Conservation (phyloP, 176 grass and related monocot genomes). For the Canna indica region DNA sequence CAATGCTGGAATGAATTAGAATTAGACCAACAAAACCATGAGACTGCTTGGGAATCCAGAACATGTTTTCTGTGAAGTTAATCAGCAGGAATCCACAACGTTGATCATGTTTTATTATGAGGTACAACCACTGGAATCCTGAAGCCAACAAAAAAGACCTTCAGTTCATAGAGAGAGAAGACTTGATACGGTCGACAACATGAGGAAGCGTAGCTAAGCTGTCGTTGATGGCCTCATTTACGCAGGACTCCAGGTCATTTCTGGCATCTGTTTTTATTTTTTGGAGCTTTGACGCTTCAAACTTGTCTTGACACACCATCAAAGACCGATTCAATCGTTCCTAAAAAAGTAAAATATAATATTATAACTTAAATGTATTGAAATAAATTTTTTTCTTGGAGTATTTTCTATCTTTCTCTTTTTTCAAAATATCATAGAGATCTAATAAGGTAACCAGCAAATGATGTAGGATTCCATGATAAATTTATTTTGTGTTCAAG, state of each 20-base stretch:
- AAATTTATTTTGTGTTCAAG: no score
- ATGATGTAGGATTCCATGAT: no score
- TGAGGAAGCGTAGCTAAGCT: slow-evolving; percentile 59
- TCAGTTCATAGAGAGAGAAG: slow-evolving; percentile 56
- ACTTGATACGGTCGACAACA: slow-evolving; percentile 56
- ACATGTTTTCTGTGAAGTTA: background rate
- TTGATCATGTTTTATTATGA: background rate
- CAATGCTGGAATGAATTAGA: background rate
- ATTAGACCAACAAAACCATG: background rate
- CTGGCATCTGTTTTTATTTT: slow-evolving; percentile 53
- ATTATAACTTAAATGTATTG: background rate
- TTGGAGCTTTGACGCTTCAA: slow-evolving; percentile 70
- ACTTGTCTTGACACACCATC: slow-evolving; percentile 87
- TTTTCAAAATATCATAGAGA: no score
- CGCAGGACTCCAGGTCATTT: slow-evolving; percentile 67
- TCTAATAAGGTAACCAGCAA: no score
- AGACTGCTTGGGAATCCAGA: background rate
- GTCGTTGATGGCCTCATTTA: slow-evolving; percentile 68
- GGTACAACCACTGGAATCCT: background rate
- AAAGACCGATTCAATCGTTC: slow-evolving; percentile 71
- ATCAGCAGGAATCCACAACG: background rate
- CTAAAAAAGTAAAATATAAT: slow-evolving; percentile 36
- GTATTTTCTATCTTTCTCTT: no score
- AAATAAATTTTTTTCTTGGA: background rate
- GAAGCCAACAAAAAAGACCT: background rate